Conservation (phyloP, 2,329 filamentous ascomycete genomes). For the Diaporthe velutina region DNA sequence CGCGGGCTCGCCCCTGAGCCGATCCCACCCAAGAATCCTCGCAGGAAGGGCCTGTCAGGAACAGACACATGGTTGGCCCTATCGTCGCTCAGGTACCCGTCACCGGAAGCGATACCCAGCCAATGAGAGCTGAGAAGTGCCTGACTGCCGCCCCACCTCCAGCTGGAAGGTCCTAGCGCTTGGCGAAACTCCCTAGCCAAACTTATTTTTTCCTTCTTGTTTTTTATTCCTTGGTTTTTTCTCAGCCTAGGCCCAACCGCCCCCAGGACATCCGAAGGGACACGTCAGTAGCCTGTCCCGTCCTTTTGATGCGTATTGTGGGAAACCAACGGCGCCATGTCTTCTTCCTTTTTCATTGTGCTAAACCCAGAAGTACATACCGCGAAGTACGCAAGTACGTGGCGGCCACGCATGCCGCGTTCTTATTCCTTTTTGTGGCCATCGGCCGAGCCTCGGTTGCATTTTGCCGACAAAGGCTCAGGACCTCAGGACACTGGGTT, state of each 20-base stretch:
- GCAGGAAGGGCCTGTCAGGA: slow-evolving; percentile 50
- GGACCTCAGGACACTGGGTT: neutral
- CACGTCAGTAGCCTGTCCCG: slow-evolving; percentile 14
- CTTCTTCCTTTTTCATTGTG: slow-evolving; percentile 5
- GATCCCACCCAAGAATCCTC: slow-evolving; percentile 39
- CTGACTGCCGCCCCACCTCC: slow-evolving; percentile 36
- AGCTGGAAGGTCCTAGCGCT: slow-evolving; percentile 36
- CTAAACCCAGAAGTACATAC: neutral
- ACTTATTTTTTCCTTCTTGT: slow-evolving; percentile 34
- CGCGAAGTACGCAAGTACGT: neutral
- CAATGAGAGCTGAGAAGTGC: slow-evolving; percentile 47
- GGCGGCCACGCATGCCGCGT: slow-evolving; percentile 4
- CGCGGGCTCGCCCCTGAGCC: slow-evolving; percentile 35
- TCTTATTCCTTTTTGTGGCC: neutral
- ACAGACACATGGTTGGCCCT: slow-evolving; percentile 52
- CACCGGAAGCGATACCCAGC: slow-evolving; percentile 46
- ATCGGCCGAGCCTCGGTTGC: neutral
- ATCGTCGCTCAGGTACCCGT: slow-evolving; percentile 57
- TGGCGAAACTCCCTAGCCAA: slow-evolving; percentile 23
- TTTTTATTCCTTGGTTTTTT: neutral
- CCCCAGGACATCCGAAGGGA: slow-evolving; percentile 15
- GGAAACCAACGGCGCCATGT: slow-evolving; percentile 6
- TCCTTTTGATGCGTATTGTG: neutral
- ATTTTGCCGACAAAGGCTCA: neutral
- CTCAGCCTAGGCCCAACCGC: slow-evolving; percentile 2